Conservation (phyloP, 140 eudicot species). For the Flaveria floridana region DNA sequence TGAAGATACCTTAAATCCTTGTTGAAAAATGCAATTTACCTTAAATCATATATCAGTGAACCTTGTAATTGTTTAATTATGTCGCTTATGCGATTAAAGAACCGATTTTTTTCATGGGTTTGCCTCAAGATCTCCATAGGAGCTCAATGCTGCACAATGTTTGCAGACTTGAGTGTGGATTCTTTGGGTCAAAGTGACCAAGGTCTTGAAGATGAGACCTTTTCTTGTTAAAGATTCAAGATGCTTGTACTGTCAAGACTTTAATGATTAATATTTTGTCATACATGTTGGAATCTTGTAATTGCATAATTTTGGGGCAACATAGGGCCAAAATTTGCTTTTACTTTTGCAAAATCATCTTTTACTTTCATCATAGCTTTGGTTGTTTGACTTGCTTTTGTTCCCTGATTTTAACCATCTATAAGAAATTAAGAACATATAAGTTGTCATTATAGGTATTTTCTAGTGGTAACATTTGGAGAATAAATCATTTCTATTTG, state of each 20-base stretch:
- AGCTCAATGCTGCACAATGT: not conserved
- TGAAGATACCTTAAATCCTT: not conserved
- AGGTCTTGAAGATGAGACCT: constrained; percentile 30
- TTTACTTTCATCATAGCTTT: constrained; percentile 38
- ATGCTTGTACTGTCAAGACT: constrained; percentile 31
- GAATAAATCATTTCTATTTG: not conserved
- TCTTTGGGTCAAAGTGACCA: constrained; percentile 26
- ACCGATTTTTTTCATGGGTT: not conserved
- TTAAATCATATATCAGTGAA: not conserved
- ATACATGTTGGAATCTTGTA: constrained; percentile 31
- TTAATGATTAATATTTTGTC: constrained; percentile 26
- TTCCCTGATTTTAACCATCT: constrained; percentile 22
- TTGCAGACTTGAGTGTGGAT: not conserved
- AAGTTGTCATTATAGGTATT: not conserved
- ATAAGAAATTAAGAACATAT: not conserved
- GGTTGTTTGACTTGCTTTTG: constrained; percentile 32
- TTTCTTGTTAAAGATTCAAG: constrained; percentile 32
- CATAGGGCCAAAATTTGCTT: constrained; percentile 32
- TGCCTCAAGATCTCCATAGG: constrained; percentile 7
- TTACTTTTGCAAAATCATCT: constrained; percentile 39
- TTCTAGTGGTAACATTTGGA: not conserved
- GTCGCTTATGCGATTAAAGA: not conserved
- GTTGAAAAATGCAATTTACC: not conserved
- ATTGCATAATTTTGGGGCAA: constrained; percentile 33
- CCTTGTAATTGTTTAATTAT: constrained; percentile 9